Evolutionary conservation across 2,329 filamentous ascomycete species (phyloP).

Genomic region (Aureobasidium mangrovei): DNA sequence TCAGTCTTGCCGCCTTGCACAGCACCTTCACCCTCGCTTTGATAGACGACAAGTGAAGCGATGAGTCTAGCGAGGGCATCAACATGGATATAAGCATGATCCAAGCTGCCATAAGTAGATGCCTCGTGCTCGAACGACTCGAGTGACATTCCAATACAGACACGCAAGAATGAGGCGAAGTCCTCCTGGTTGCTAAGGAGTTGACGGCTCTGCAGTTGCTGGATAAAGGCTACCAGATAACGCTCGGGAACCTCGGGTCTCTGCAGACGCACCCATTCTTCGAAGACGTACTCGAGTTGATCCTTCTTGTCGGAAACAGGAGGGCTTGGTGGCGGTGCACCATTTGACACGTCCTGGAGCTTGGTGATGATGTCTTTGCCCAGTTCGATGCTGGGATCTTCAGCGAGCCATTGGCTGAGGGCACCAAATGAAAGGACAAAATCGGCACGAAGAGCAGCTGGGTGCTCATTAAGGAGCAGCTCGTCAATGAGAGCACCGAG

Average conservation of each 20-base stretch:
- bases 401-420: constrained; percentile 70
- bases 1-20: constrained; percentile 55
- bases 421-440: constrained; percentile 76
- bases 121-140: constrained; percentile 67
- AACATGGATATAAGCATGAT: constrained; percentile 54
- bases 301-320: constrained; percentile 55
- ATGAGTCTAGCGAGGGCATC: constrained; percentile 81
- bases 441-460: constrained; percentile 72
- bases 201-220: constrained; percentile 68
- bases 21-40: constrained; percentile 51
- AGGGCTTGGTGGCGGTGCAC: constrained; percentile 43
- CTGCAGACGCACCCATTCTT: constrained; percentile 84
- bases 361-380: constrained; percentile 65
- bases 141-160: constrained; percentile 71
- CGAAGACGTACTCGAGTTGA: constrained; percentile 89
- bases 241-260: constrained; percentile 69
- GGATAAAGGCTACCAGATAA: constrained; percentile 65
- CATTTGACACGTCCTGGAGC: constrained; percentile 47
- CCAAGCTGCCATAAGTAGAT: constrained; percentile 49
- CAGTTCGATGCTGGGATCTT: constrained; percentile 57
- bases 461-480: constrained; percentile 67
- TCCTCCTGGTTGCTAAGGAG: constrained; percentile 68
- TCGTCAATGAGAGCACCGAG: constrained; percentile 72
- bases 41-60: constrained; percentile 63
- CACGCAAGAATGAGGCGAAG: constrained; percentile 68